Base-by-base conservation (phyloP, 2,329 filamentous ascomycete species). In the Fusarium sp. region DNA sequence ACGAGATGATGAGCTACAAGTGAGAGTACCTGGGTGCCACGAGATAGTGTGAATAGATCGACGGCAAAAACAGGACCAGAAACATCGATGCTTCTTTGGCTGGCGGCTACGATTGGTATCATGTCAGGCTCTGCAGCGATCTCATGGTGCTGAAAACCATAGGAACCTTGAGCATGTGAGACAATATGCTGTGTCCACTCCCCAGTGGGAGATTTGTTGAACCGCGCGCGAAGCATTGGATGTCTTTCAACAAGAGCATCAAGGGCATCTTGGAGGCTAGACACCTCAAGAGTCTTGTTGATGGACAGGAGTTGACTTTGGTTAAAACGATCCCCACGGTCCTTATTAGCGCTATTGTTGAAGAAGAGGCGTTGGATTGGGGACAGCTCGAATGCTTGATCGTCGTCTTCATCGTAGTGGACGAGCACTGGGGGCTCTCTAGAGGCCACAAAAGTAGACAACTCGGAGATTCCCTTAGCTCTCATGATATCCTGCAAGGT, bases 281-380 rank as follows among this genome's bases (percentile, higher is more conserved):
- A 24, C 7, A 20, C 18, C 2, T 75, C 55, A 1, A 83, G 26
- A 1, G 18, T 11, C 8, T 38, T 20, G 2, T 26, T 76, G 13
- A 86, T 53, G 2, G 79, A 78, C 10, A 87, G 72, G 2, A 82
- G 79, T 47, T 84, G 85, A 15, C 82, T 86, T 66, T 87, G 85
- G 62, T 86, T 86, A 77, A 85, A 85, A 30, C 83, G 82, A 24
- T 83, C 77, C 8, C 81, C 81, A 4, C 45, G 41, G 3, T 64
- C 56, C 10, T 65, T 68, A 26, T 82, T 74, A 1, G 10, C 61
- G 42, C 72, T 75, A 47, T 70, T 73, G 47, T 56, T 81, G 63
- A 87, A 85, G 63, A 84, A 85, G 41, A 86, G 77, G 24, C 80
- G 77, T 63, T 87, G 86, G 28, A 87, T 83, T 0, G 86, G 86